Percentiles rank a stretch among this genome's conserved stretches.
These are phyloP conservation scores for Pseudogymnoascus sp. DNA, from an alignment of 2,329 filamentous ascomycete species.

Conservation along the genomic window DNA sequence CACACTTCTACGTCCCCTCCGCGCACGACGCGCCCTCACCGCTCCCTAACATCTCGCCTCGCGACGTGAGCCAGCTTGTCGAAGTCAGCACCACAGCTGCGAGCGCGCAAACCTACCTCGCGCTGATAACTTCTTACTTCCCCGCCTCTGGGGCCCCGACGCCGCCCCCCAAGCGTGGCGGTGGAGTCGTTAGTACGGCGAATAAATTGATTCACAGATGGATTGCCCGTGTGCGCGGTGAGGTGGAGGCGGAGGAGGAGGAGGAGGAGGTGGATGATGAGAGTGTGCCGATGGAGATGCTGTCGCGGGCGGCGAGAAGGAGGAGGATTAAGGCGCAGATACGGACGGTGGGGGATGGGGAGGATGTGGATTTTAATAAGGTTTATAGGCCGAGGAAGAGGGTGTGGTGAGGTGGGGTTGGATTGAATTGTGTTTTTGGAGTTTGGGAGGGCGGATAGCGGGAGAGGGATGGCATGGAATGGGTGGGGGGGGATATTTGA, in stretches of 20 bases:
- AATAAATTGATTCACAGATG: not conserved
- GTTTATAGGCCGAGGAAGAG: constrained; percentile 7
- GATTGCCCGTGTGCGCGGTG: not conserved
- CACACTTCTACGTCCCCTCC: constrained; percentile 51
- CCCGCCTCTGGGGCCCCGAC: not conserved
- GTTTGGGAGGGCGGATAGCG: not conserved
- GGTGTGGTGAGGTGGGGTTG: not conserved
- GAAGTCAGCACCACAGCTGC: constrained; percentile 32
- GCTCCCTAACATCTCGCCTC: constrained; percentile 23
- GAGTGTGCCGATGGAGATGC: not conserved
- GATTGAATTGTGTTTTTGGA: not conserved
- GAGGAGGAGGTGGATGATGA: not conserved
- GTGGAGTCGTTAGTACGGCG: not conserved
- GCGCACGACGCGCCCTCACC: not conserved
- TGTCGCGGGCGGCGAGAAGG: not conserved
- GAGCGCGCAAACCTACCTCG: constrained; percentile 26
- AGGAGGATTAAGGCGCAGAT: constrained; percentile 2
- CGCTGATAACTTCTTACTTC: not conserved
- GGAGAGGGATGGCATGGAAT: not conserved
- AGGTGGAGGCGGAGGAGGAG: not conserved
- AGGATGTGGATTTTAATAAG: constrained; percentile 4
- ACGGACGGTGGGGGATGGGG: not conserved
- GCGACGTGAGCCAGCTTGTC: constrained; percentile 29
- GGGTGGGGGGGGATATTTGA: not conserved
- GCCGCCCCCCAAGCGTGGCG: not conserved